A percentile compares a stretch with the other conserved stretches of the same genome.
Conservation (phyloP, 371 early-diverging fungal genomes). For the Amoeboaphelidium protococcarum region DNA sequence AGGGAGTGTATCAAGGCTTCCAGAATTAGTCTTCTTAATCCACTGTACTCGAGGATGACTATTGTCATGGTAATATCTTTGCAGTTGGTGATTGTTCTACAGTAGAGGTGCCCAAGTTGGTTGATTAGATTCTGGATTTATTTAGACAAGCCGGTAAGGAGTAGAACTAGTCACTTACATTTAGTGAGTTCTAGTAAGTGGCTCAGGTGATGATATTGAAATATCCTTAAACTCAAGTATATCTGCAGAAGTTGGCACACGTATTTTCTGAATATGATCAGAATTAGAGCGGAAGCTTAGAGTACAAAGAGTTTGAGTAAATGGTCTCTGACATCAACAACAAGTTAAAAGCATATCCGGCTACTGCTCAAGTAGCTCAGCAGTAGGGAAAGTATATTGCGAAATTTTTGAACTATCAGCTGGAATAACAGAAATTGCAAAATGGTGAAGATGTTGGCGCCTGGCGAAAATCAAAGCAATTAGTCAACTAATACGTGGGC, state of each 20-base stretch:
- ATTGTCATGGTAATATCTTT: constrained; percentile 3
- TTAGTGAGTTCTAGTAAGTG: background rate
- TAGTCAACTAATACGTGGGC: too few relatives aligned
- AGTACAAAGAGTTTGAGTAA: background rate
- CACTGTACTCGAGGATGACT: too few relatives aligned
- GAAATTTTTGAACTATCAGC: constrained; percentile 1
- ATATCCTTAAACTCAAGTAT: background rate
- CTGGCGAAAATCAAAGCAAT: too few relatives aligned
- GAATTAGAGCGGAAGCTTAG: background rate
- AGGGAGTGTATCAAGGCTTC: background rate
- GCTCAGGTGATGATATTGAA: background rate
- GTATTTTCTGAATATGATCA: background rate
- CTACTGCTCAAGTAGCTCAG: constrained; percentile 3
- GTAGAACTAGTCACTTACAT: background rate
- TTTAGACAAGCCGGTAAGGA: background rate
- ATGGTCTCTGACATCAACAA: background rate
- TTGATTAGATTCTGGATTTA: background rate
- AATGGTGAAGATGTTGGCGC: too few relatives aligned
- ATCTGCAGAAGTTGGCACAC: background rate
- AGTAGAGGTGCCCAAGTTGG: background rate
- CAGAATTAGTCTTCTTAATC: too few relatives aligned
- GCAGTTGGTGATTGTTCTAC: constrained; percentile 5
- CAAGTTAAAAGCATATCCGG: constrained; percentile 1
- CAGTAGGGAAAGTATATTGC: constrained; percentile 4
- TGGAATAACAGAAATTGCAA: background rate